Evolutionary conservation across 2,329 filamentous ascomycete genomes (phyloP).

Genomic region (Colletotrichum phormii): DNA sequence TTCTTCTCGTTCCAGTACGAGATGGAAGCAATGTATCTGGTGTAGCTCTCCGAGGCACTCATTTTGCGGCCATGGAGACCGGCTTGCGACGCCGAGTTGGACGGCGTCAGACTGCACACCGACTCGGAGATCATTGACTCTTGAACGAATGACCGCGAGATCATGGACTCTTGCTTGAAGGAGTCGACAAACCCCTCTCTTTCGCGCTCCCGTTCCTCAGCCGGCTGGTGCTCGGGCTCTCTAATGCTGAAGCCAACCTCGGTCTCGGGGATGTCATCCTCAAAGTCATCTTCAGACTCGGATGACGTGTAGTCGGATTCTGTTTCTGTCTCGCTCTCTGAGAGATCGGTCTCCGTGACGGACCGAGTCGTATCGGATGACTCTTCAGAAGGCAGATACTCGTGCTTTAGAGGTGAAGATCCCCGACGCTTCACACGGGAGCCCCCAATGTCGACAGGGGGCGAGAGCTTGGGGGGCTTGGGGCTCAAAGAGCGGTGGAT

Average conservation of each 20-base stretch:
- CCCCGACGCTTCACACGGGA: constrained; percentile 73
- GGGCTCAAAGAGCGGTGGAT: constrained; percentile 60
- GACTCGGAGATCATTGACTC: constrained; percentile 59
- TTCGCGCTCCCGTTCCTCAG: constrained; percentile 36
- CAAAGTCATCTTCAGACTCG: constrained; percentile 65
- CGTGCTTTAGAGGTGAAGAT: constrained; percentile 95
- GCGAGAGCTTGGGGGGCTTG: constrained; percentile 52
- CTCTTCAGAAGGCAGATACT: constrained; percentile 87
- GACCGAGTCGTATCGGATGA: constrained; percentile 73
- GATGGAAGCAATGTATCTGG: constrained; percentile 64
- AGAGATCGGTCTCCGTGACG: constrained; percentile 52
- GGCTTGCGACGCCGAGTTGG: constrained; percentile 84
- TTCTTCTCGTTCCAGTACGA: constrained; percentile 72
- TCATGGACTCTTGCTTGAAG: constrained; percentile 46
- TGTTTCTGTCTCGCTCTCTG: constrained; percentile 29
- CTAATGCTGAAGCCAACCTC: constrained; percentile 69
- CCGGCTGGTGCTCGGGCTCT: constrained; percentile 46
- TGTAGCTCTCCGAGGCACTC: constrained; percentile 53
- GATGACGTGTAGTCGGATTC: constrained; percentile 66
- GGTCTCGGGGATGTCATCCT: constrained; percentile 70
- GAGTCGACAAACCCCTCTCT: constrained; percentile 21
- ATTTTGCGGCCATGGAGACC: constrained; percentile 66
- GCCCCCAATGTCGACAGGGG: constrained; percentile 59
- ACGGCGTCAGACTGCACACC: constrained; percentile 77
- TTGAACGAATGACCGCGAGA: constrained; percentile 45